These are phyloP conservation scores for Lactarius trivialis DNA, from an alignment of 768 basidiomycete genomes.

Conservation along the genomic window DNA sequence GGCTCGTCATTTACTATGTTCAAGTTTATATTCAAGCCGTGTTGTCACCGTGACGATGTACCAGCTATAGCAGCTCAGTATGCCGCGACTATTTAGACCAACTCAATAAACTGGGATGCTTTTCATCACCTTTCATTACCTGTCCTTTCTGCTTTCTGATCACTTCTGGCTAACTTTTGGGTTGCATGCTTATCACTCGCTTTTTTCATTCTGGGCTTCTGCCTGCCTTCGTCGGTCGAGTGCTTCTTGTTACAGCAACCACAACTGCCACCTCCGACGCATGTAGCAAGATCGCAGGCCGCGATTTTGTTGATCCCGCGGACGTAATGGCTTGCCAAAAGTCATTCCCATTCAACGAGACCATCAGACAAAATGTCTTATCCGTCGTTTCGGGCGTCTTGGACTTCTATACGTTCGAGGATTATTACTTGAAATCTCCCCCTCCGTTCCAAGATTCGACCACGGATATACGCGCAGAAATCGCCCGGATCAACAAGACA, in stretches of 20 bases:
- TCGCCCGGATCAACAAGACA: constrained; percentile 43
- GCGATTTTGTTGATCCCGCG: constrained; percentile 42
- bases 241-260: neutral
- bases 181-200: neutral
- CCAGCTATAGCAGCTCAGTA: no score
- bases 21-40: no score
- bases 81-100: no score
- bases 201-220: neutral
- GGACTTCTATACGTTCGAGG: constrained; percentile 38
- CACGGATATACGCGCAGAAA: constrained; percentile 43
- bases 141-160: neutral
- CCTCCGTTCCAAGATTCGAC: constrained; percentile 43
- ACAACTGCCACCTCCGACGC: constrained; percentile 27
- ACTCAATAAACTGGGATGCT: no score
- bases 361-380: constrained; percentile 33
- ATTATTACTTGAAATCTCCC: constrained; percentile 33
- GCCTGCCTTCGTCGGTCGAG: neutral
- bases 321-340: constrained; percentile 42
- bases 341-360: constrained; percentile 37
- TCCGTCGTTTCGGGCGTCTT: constrained; percentile 31
- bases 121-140: neutral
- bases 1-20: no score
- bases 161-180: no score
- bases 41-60: no score
- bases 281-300: constrained; percentile 32